These are phyloP conservation scores for Apophysomyces variabilis DNA, from an alignment of 371 early-diverging fungal genomes.

Conservation along the genomic window DNA sequence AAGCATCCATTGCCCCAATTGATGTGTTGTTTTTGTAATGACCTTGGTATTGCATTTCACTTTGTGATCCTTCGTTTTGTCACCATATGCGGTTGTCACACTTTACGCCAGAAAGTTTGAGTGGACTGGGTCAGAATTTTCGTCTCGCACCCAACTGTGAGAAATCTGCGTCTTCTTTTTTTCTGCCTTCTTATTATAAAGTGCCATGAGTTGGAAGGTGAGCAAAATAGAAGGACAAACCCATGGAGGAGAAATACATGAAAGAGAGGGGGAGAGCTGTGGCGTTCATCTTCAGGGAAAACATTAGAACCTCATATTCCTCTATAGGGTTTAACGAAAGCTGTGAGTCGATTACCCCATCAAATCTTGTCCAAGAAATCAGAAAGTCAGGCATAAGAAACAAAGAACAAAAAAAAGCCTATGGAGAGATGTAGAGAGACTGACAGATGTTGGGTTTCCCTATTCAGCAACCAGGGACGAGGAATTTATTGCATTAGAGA, in stretches of 20 bases:
- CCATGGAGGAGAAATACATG: no score
- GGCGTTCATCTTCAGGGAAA: no score
- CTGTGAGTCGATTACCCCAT: conserved; percentile 31
- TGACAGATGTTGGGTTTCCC: no score
- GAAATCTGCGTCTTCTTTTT: neutral
- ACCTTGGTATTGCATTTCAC: no score
- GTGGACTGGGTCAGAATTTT: conserved; percentile 6
- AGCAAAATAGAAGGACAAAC: no score
- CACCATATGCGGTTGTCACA: no score
- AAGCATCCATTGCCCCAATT: no score
- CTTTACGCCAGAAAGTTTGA: neutral
- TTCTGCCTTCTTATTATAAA: conserved; percentile 1
- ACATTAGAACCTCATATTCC: neutral
- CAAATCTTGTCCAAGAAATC: conserved; percentile 30
- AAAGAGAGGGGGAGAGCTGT: no score
- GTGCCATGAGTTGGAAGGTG: conserved; percentile 19
- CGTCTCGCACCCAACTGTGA: neutral
- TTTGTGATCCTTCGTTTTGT: no score
- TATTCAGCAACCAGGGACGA: conserved; percentile 58
- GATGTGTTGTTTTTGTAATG: no score
- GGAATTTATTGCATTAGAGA: conserved; percentile 59
- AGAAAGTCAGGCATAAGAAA: conserved; percentile 16
- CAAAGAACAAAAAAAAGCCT: neutral
- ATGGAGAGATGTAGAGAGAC: neutral
- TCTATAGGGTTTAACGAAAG: conserved; percentile 27